Conservation (phyloP, 2,329 filamentous ascomycete species). For the Didymella keratinophila region DNA sequence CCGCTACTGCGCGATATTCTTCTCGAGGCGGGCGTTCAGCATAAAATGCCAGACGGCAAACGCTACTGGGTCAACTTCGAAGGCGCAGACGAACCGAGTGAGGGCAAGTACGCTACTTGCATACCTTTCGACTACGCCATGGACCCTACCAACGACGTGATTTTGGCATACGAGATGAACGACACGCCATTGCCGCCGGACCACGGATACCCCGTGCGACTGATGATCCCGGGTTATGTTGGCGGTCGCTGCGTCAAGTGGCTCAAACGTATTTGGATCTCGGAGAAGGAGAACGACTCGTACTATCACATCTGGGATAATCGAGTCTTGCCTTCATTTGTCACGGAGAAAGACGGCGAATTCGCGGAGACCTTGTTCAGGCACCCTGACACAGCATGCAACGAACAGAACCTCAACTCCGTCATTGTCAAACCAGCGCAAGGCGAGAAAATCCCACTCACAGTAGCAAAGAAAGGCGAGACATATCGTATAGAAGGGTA, state of each 20-base stretch:
- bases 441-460: slow-evolving; percentile 53
- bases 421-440: slow-evolving; percentile 58
- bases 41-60: slow-evolving; percentile 25
- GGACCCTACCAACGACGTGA: slow-evolving; percentile 22
- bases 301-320: slow-evolving; percentile 65
- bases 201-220: slow-evolving; percentile 59
- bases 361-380: slow-evolving; percentile 57
- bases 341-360: slow-evolving; percentile 59
- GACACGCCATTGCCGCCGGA: slow-evolving; percentile 52
- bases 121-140: slow-evolving; percentile 47
- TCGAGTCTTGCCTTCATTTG: slow-evolving; percentile 61
- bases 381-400: slow-evolving; percentile 58
- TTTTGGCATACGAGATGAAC: slow-evolving; percentile 54
- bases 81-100: slow-evolving; percentile 57
- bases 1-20: slow-evolving; percentile 58
- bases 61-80: slow-evolving; percentile 60
- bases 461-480: slow-evolving; percentile 48
- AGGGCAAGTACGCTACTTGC: slow-evolving; percentile 62
- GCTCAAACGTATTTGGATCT: slow-evolving; percentile 60
- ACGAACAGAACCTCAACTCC: slow-evolving; percentile 61
- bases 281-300: slow-evolving; percentile 58
- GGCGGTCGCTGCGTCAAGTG: slow-evolving; percentile 63
- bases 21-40: slow-evolving; percentile 50
- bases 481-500: slow-evolving; percentile 61
- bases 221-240: slow-evolving; percentile 58